A percentile compares a stretch with the other conserved stretches of the same genome.
phyloP scores from a whole-genome alignment of 495 filamentous ascomycete species.

The Neurospora sp. region DNA sequence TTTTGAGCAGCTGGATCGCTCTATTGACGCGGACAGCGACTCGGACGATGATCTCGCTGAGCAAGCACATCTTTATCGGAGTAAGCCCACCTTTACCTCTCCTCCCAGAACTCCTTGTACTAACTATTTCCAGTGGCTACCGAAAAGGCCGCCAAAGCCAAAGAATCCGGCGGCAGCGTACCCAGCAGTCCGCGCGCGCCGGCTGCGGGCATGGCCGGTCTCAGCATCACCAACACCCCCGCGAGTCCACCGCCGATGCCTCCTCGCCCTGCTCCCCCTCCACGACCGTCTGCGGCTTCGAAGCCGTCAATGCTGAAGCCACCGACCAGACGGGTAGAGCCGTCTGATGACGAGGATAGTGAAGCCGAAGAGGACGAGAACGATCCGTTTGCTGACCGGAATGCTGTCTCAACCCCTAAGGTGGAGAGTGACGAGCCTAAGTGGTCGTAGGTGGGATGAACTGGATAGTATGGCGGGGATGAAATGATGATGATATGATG shows the following conservation, averaged over 20 bases:
- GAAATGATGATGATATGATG: neutral
- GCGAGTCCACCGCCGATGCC: slow-evolving; percentile 22
- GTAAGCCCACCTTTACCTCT: slow-evolving; percentile 18
- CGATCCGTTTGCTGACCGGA: slow-evolving; percentile 70
- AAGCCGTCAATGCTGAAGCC: slow-evolving; percentile 24
- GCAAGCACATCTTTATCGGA: slow-evolving; percentile 44
- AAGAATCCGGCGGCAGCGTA: slow-evolving; percentile 25
- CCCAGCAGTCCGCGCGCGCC: slow-evolving; percentile 23
- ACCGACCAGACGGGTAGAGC: slow-evolving; percentile 19
- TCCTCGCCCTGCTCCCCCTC: slow-evolving; percentile 30
- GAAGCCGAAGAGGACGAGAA: slow-evolving; percentile 50
- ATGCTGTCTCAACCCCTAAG: slow-evolving; percentile 34
- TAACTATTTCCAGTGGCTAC: slow-evolving; percentile 34
- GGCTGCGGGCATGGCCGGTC: slow-evolving; percentile 25
- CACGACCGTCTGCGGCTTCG: slow-evolving; percentile 28
- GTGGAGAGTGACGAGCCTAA: slow-evolving; percentile 4
- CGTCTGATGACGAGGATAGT: slow-evolving; percentile 22
- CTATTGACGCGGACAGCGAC: slow-evolving; percentile 93
- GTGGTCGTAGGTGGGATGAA: slow-evolving; percentile 1
- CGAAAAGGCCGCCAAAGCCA: slow-evolving; percentile 36
- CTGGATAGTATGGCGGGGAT: neutral
- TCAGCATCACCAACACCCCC: slow-evolving; percentile 21
- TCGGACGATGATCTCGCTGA: slow-evolving; percentile 62
- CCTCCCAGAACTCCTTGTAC: neutral
- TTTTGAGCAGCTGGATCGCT: slow-evolving; percentile 89